Percentiles rank a stretch among this genome's conserved stretches.
phyloP scores from a whole-genome alignment of 768 basidiomycete genomes.

The Xerocomellus dryophilus region DNA sequence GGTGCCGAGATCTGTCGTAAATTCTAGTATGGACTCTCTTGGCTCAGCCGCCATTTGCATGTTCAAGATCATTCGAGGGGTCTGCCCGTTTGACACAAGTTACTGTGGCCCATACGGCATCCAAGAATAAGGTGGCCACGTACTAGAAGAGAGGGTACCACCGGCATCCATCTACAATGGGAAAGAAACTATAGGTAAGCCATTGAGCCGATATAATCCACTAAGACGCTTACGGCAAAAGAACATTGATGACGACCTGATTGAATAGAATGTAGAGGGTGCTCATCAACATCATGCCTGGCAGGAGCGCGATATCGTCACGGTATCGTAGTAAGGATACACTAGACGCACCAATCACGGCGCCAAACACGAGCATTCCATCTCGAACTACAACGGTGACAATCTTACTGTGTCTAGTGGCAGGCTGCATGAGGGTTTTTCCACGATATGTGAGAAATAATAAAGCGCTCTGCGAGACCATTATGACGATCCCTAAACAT shows the following conservation, averaged over 20 bases:
- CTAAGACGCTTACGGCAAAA: constrained; percentile 14
- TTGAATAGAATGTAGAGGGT: constrained; percentile 1
- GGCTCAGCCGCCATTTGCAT: constrained; percentile 13
- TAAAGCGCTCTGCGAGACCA: constrained; percentile 14
- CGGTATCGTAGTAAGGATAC: neutral
- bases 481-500: neutral
- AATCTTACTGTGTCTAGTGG: constrained; percentile 15
- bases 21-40: constrained; percentile 4
- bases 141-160: constrained; percentile 14
- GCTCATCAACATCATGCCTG: neutral
- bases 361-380: constrained; percentile 10
- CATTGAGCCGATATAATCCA: neutral
- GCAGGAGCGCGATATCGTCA: neutral
- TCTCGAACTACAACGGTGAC: constrained; percentile 14
- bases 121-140: neutral
- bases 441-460: constrained; percentile 18
- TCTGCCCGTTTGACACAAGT: constrained; percentile 4
- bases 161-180: constrained; percentile 11
- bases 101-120: neutral
- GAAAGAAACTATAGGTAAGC: neutral
- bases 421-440: constrained; percentile 3
- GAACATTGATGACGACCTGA: constrained; percentile 9
- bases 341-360: constrained; percentile 10
- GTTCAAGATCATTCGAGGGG: constrained; percentile 22
- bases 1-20: constrained; percentile 6